Conservation (phyloP, 768 basidiomycete genomes). For the Tricholoma furcatifolium region DNA sequence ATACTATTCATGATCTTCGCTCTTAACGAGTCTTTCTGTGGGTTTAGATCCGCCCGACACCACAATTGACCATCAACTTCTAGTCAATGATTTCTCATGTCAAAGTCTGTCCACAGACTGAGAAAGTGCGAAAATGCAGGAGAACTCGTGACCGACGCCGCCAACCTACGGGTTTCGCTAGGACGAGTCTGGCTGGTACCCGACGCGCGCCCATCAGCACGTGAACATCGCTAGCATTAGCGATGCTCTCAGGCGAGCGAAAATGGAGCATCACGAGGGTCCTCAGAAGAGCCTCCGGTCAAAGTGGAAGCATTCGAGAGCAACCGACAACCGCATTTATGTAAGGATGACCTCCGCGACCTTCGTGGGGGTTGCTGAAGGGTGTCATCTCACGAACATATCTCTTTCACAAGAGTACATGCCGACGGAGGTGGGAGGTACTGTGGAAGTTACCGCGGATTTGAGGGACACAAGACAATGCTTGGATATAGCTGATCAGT, state of each 20-base stretch:
- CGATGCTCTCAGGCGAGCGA: not conserved
- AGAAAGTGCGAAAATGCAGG: not conserved
- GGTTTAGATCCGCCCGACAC: conserved; percentile 15
- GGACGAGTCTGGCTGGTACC: not conserved
- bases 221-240: not conserved
- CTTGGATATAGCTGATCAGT: not conserved
- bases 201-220: not conserved
- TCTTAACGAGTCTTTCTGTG: not conserved
- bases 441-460: conserved; percentile 1
- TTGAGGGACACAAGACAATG: not conserved
- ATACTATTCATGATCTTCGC: too few relatives aligned
- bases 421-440: conserved; percentile 4
- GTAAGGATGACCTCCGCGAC: conserved; percentile 11
- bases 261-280: not conserved
- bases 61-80: conserved; percentile 4
- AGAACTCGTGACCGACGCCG: not conserved
- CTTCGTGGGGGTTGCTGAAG: conserved; percentile 6
- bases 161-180: not conserved
- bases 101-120: not conserved
- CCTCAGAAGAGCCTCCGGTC: not conserved
- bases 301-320: not conserved
- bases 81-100: conserved; percentile 10
- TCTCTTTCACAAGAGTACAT: not conserved
- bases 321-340: not conserved
- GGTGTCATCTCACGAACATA: not conserved